Conservation (phyloP, 2,329 filamentous ascomycete genomes). For the Fusarium decemcellulare region DNA sequence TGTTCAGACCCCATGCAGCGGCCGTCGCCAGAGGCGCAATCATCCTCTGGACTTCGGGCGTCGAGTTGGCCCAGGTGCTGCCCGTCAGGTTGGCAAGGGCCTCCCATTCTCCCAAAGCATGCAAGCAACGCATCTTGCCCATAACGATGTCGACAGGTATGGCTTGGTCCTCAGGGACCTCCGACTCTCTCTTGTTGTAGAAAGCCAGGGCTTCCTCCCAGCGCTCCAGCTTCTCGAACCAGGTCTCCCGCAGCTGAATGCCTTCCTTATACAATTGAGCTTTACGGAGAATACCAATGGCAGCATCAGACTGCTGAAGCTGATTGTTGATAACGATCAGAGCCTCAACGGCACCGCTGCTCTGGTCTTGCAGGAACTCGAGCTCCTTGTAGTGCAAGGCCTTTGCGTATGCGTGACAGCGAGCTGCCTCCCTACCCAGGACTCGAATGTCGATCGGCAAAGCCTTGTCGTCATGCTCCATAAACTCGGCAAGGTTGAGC, state of each 20-base stretch:
- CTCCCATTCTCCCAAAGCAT: constrained; percentile 98
- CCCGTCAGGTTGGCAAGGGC: constrained; percentile 89
- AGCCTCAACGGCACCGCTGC: constrained; percentile 93
- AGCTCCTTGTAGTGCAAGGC: constrained; percentile 99
- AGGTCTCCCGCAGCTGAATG: constrained; percentile 96
- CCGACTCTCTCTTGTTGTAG: constrained; percentile 87
- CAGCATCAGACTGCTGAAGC: constrained; percentile 97
- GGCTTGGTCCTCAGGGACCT: constrained; percentile 70
- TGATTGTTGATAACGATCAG: constrained; percentile 99
- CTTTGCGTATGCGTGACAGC: constrained; percentile 98
- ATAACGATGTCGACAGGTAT: constrained; percentile 94
- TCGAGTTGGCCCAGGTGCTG: constrained; percentile 93
- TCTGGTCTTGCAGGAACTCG: constrained; percentile 98
- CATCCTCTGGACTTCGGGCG: constrained; percentile 86
- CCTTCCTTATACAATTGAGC: constrained; percentile 94
- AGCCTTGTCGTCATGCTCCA: constrained; percentile 99
- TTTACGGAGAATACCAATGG: constrained; percentile 96
- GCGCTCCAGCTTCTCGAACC: constrained; percentile 98
- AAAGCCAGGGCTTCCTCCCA: constrained; percentile 98
- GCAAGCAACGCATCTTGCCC: constrained; percentile 99
- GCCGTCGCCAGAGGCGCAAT: constrained; percentile 96
- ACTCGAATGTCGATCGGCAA: constrained; percentile 97
- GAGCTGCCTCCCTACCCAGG: constrained; percentile 92
- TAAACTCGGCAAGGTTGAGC: constrained; percentile 97
- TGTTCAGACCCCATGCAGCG: constrained; percentile 94